Evolutionary conservation across 805 yeast species (phyloP), one percentile per base, ranked within the genome.

Genomic region (Kodamaea kaohsiungensis): DNA sequence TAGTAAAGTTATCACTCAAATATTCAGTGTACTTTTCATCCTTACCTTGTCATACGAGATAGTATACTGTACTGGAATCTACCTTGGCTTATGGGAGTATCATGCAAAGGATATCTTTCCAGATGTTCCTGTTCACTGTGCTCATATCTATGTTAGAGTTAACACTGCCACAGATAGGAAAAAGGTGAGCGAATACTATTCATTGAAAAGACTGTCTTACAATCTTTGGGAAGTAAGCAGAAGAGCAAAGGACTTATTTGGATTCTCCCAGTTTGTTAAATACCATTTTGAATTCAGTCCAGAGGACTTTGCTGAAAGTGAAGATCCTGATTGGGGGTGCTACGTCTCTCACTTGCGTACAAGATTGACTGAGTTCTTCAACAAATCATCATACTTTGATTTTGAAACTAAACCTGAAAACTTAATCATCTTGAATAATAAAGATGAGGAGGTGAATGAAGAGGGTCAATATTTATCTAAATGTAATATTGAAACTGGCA

Each of bases 221-320:
- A 49, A 45, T 37, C 15, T 59, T 60, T 56, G 49, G 66, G 66
- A 67, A 63, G 56, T 48, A 57, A 51, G 27, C 52, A 64, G 43
- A 56, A 61, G 18, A 52, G 61, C 16, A 17, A 58, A 17, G 61
- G 64, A 13, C 33, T 50, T 15, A 54, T 69, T 70, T 53, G 55
- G 58, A 9, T 51, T 62, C 50, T 53, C 60, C n/a, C 49, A 59
- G 33, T 68, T 53, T 52, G 64, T 87, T 33, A 74, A 73, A 22
- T 89, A 85, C 65, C 88, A 88, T 66, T 78, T 88, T 59, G 96
- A 89, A 65, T 89, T 89, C 68, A 83, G 89, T 30, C 95, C 96
- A 0, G 92, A 87, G 60, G 96, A 89, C 61, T 89, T 83, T 64
- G 84, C 83, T 56, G 66, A 70, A 59, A 80, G 80, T 56, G 82